A percentile compares a stretch with the other conserved stretches of the same genome.
Conservation (phyloP, 2,329 filamentous ascomycete species). For the Colletotrichum filicis region DNA sequence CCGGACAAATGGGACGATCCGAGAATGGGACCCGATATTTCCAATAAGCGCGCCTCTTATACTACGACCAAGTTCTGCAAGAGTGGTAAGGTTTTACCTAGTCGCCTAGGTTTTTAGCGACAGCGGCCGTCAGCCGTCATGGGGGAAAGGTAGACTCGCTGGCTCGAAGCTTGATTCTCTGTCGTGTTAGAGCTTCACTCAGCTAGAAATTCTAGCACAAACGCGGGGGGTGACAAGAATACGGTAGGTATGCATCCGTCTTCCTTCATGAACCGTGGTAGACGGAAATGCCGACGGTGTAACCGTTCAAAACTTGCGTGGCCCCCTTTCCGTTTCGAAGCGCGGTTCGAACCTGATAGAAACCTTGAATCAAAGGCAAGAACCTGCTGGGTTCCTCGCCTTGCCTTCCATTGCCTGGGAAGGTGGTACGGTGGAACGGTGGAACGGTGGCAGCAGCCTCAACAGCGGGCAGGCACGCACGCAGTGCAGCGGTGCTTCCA, state of each 20-base stretch:
- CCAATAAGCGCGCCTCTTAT: background rate
- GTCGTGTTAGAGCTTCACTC: background rate
- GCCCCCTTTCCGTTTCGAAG: slow-evolving; percentile 7
- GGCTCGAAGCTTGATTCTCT: background rate
- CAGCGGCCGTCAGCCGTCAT: background rate
- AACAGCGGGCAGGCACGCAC: background rate
- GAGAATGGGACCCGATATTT: background rate
- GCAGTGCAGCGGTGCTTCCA: slow-evolving; percentile 9
- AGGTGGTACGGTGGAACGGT: background rate
- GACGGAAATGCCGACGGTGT: background rate
- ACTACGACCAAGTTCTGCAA: background rate
- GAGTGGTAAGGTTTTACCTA: background rate
- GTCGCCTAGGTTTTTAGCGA: background rate
- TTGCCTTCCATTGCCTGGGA: background rate
- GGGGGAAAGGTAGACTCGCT: no score
- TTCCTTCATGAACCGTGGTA: no score
- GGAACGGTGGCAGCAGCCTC: background rate
- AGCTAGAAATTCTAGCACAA: background rate
- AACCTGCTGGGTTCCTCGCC: background rate
- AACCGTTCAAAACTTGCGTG: background rate
- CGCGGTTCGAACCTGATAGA: background rate
- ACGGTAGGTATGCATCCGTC: no score
- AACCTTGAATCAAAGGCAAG: background rate
- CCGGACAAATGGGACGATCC: background rate
- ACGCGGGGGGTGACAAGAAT: no score